Conservation (phyloP, 345 rosid species). For the Dipteronia sinensis region DNA sequence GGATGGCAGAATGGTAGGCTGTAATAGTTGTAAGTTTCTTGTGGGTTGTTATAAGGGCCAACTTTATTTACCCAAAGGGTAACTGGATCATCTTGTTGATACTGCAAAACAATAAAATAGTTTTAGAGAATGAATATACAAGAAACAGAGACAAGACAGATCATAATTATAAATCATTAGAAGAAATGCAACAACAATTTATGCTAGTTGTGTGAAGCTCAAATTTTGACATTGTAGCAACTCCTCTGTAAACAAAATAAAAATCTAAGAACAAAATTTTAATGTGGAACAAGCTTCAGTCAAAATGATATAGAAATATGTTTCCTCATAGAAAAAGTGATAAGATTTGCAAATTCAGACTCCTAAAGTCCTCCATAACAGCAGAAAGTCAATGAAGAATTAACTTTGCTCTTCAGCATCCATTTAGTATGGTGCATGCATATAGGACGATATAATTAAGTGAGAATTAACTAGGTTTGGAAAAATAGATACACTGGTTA, state of each 20-base stretch:
- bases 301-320: not conserved
- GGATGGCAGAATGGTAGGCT: constrained; percentile 95
- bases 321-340: not conserved
- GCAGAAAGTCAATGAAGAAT: not conserved
- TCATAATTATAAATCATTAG: not conserved
- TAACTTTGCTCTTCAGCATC: not conserved
- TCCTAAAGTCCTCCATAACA: not conserved
- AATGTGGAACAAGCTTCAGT: not conserved
- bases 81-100: constrained; percentile 74
- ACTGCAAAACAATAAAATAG: constrained; percentile 49
- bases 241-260: not conserved
- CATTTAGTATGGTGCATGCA: not conserved
- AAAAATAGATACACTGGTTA: not conserved
- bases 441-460: not conserved
- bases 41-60: constrained; percentile 99
- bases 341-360: not conserved
- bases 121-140: not conserved
- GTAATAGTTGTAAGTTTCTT: constrained; percentile 98
- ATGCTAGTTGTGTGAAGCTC: not conserved
- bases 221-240: not conserved
- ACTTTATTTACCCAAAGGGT: constrained; percentile 99
- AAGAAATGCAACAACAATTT: not conserved
- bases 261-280: not conserved
- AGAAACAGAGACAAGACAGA: constrained; percentile 8
- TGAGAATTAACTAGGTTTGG: not conserved